These are phyloP conservation scores for Trichoderma harzianum DNA, from an alignment of 2,329 filamentous ascomycete species.

Conservation along the genomic window DNA sequence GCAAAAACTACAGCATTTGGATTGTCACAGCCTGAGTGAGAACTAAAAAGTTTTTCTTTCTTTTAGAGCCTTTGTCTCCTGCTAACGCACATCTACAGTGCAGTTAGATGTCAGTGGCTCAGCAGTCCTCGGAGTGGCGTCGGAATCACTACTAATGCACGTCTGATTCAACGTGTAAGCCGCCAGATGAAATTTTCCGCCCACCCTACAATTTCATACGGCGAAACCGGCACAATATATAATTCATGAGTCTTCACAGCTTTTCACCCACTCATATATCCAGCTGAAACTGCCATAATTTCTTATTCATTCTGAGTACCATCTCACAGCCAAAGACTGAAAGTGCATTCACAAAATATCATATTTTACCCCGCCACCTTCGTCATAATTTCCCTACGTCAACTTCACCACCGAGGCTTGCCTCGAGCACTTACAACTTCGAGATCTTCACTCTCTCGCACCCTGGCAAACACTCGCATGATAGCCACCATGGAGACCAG, in stretches of 20 bases:
- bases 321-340: not conserved
- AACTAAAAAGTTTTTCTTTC: not conserved
- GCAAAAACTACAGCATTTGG: not conserved
- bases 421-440: constrained; percentile 31
- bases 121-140: constrained; percentile 14
- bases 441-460: constrained; percentile 18
- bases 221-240: constrained; percentile 8
- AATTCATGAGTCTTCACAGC: not conserved
- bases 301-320: not conserved
- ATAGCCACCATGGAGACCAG: constrained; percentile 37
- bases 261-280: not conserved
- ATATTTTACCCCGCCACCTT: not conserved
- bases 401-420: not conserved
- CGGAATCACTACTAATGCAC: constrained; percentile 5
- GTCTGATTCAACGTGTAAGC: not conserved
- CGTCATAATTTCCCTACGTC: constrained; percentile 1
- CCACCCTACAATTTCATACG: not conserved
- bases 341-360: not conserved
- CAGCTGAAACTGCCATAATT: not conserved
- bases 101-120: not conserved
- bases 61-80: not conserved
- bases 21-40: too few species aligned
- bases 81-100: not conserved
- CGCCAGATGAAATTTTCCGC: constrained; percentile 12
- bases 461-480: not conserved